Evolutionary conservation across 345 rosid species (phyloP).

Genomic region (Citrus unshiu): DNA sequence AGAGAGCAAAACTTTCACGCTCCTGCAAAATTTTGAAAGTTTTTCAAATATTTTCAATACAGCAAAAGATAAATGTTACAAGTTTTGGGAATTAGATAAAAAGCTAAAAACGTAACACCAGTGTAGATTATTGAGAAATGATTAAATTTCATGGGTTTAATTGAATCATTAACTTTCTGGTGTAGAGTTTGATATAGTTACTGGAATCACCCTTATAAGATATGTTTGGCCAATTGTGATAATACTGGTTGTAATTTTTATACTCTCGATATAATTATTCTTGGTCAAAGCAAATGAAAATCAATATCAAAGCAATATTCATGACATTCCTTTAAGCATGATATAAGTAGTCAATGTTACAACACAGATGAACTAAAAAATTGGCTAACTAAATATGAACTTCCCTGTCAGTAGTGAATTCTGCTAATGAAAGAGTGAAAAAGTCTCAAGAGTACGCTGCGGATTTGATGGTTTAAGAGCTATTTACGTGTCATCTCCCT

Average conservation of each 20-base stretch:
- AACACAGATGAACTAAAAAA: too few species aligned
- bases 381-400: too few species aligned
- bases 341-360: too few species aligned
- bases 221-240: background rate
- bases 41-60: background rate
- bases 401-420: too few species aligned
- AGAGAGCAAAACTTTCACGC: too few species aligned
- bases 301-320: background rate
- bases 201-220: background rate
- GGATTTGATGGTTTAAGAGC: background rate
- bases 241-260: background rate
- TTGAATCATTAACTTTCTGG: background rate
- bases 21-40: background rate
- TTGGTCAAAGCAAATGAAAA: too few species aligned
- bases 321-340: background rate
- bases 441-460: too few species aligned
- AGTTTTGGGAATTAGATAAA: background rate
- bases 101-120: background rate
- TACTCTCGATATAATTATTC: background rate
- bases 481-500: constrained; percentile 33
- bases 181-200: background rate
- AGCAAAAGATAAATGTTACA: background rate
- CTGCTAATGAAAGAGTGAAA: too few species aligned
- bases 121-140: background rate
- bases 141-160: background rate